Conservation (phyloP, 306 rosid genomes). For the Vigna radiata region DNA sequence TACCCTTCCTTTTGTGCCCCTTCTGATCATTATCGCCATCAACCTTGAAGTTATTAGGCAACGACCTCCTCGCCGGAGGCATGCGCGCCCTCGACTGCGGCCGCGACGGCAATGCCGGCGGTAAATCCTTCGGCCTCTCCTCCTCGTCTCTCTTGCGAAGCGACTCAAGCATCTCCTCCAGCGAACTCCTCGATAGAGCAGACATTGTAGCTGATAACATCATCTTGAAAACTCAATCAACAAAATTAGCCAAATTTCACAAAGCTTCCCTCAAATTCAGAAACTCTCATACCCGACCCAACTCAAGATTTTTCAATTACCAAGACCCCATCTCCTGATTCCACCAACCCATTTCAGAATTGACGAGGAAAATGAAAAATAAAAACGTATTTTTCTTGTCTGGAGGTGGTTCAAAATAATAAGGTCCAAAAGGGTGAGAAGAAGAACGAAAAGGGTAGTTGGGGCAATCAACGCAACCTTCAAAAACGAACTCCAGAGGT, state of each 20-base stretch:
- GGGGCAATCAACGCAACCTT: conserved; percentile 19
- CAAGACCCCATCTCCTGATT: conserved; percentile 43
- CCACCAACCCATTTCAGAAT: conserved; percentile 41
- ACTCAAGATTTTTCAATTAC: conserved; percentile 29
- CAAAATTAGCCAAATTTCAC: conserved; percentile 8
- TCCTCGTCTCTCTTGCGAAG: conserved; percentile 78
- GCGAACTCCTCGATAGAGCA: conserved; percentile 76
- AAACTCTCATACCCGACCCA: conserved; percentile 28
- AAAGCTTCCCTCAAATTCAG: conserved; percentile 43
- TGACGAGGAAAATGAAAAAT: conserved; percentile 5
- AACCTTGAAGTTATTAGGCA: conserved; percentile 67
- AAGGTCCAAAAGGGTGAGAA: conserved; percentile 18
- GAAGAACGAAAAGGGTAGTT: conserved; percentile 5
- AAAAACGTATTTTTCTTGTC: not conserved
- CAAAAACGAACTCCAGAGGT: conserved; percentile 48
- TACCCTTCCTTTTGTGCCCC: conserved; percentile 55
- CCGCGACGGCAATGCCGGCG: conserved; percentile 96
- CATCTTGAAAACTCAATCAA: conserved; percentile 44
- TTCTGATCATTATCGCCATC: conserved; percentile 51
- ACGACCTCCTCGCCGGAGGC: conserved; percentile 73
- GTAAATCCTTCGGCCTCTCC: conserved; percentile 81
- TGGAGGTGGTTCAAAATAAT: not conserved
- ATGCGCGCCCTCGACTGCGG: conserved; percentile 78
- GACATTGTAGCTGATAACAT: conserved; percentile 74
- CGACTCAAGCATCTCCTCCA: conserved; percentile 96